Conservation (phyloP, 805 yeast species). For the Schizosaccharomyces japonicus region DNA sequence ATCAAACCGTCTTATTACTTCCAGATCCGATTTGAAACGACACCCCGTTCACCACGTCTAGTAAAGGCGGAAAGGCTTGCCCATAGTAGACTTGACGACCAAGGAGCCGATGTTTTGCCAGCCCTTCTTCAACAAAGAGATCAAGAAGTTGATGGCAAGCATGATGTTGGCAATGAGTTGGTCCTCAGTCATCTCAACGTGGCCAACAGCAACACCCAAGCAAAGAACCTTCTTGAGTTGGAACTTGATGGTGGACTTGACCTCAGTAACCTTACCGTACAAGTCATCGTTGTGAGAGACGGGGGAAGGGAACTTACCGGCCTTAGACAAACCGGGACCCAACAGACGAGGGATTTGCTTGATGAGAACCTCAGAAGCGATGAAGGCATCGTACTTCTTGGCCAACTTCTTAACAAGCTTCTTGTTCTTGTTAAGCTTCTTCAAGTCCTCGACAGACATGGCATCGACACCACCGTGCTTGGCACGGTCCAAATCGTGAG, state of each 20-base stretch:
- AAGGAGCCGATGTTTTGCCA: constrained; percentile 99
- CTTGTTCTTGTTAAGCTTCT: constrained; percentile 99
- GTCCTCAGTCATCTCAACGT: constrained; percentile 98
- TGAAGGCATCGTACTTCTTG: constrained; percentile 97
- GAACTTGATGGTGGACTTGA: constrained; percentile 98
- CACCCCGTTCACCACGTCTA: constrained; percentile 18
- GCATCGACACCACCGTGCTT: constrained; percentile 97
- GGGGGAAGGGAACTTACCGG: constrained; percentile 99
- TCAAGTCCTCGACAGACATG: constrained; percentile 98
- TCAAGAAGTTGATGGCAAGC: constrained; percentile 97
- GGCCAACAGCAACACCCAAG: constrained; percentile 97
- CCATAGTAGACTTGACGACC: constrained; percentile 98
- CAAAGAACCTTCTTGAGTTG: constrained; percentile 99
- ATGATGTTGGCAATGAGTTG: constrained; percentile 88
- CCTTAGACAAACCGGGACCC: constrained; percentile 99
- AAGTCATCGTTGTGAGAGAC: constrained; percentile 98
- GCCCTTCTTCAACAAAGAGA: constrained; percentile 97
- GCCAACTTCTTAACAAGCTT: constrained; percentile 97
- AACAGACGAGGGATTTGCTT: constrained; percentile 99
- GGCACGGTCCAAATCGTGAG: constrained; percentile 99
- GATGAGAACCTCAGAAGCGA: constrained; percentile 96
- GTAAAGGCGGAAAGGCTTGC: constrained; percentile 99
- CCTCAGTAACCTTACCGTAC: constrained; percentile 85
- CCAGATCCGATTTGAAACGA: no score
- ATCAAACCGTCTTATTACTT: no score